A percentile compares a stretch with the other conserved stretches of the same genome.
Conservation (phyloP, 108 stramenopile species). For the Nitzschia palea region DNA sequence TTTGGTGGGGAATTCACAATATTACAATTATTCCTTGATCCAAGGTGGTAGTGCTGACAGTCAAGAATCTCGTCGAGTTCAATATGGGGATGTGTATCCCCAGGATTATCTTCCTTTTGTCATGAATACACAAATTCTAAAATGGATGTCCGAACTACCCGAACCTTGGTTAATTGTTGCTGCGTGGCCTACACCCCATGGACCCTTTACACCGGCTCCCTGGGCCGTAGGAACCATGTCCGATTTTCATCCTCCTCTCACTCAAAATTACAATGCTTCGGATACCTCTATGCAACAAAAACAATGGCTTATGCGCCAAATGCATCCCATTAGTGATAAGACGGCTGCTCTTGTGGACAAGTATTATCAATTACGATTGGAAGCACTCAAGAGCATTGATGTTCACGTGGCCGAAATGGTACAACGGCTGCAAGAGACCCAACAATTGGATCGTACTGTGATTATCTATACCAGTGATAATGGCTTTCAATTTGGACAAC, state of each 20-base stretch:
- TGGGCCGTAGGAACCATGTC: constrained; percentile 13
- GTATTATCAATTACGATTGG: constrained; percentile 22
- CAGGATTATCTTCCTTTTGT: constrained; percentile 39
- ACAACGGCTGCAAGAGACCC: not conserved
- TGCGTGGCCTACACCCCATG: constrained; percentile 39
- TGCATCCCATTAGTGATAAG: constrained; percentile 6
- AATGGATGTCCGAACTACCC: constrained; percentile 9
- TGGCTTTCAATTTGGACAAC: constrained; percentile 45
- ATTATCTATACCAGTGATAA: constrained; percentile 40
- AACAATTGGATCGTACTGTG: constrained; percentile 18
- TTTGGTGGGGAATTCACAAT: constrained; percentile 35
- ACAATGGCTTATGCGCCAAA: constrained; percentile 27
- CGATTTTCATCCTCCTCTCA: constrained; percentile 3
- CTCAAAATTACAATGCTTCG: constrained; percentile 25
- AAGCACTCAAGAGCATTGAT: constrained; percentile 30
- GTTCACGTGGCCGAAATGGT: constrained; percentile 21
- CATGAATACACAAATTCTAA: constrained; percentile 14
- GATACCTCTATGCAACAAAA: constrained; percentile 14
- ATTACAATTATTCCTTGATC: constrained; percentile 36
- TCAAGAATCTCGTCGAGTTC: not conserved
- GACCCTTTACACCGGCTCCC: constrained; percentile 40
- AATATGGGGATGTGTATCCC: constrained; percentile 24
- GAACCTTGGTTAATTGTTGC: constrained; percentile 34
- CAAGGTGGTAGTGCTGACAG: constrained; percentile 6
- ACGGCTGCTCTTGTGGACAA: constrained; percentile 3